Evolutionary conservation across 257 asterid genomes (phyloP).

Genomic region (Solanum rostratum): DNA sequence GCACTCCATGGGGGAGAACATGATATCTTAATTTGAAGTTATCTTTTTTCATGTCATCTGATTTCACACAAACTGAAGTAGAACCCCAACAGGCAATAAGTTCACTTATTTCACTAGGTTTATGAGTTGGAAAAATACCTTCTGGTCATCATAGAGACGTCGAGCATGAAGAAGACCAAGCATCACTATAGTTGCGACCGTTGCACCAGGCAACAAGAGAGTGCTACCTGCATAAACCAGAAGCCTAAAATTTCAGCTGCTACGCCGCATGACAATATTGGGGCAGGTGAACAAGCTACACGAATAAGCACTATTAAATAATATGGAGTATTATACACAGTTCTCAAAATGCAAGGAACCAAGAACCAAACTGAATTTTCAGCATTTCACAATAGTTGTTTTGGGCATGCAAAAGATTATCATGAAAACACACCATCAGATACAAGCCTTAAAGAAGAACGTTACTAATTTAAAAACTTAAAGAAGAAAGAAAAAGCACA

Average conservation of each 20-base stretch:
- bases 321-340: background rate
- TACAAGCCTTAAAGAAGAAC: background rate
- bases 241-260: background rate
- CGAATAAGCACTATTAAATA: background rate
- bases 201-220: conserved; percentile 82
- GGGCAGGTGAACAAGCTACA: background rate
- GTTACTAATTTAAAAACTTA: background rate
- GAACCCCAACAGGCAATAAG: background rate
- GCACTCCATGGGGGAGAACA: background rate
- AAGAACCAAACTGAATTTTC: background rate
- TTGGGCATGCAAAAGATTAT: background rate
- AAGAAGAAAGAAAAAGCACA: background rate
- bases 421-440: background rate
- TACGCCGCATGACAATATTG: background rate
- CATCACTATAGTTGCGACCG: conserved; percentile 85
- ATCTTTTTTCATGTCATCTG: background rate
- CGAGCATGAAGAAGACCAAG: conserved; percentile 96
- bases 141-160: conserved; percentile 73
- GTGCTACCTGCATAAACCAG: conserved; percentile 40
- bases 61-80: background rate
- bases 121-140: conserved; percentile 26
- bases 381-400: background rate
- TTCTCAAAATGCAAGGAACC: background rate
- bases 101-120: background rate
- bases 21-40: background rate